Evolutionary conservation across 1,284 basidiomycete species (phyloP).

Genomic region (Ceratobasidium sp.): DNA sequence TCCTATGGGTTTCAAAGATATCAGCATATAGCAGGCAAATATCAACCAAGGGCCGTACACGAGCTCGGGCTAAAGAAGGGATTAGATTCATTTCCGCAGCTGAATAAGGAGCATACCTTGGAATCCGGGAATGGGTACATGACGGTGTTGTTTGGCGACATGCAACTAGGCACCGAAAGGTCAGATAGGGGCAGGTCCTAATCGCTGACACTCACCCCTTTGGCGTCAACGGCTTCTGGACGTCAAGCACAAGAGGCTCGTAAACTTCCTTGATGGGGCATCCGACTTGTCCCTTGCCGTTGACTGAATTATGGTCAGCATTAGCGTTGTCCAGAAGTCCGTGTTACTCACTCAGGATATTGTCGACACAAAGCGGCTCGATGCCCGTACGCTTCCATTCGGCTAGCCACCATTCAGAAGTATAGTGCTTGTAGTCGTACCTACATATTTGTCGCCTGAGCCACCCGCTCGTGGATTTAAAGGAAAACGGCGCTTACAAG

Average conservation of each 20-base stretch:
- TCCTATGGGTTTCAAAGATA: background rate
- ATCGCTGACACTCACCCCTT: conserved; percentile 13
- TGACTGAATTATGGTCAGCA: background rate
- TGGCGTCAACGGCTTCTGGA: conserved; percentile 22
- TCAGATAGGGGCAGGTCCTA: background rate
- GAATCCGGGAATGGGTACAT: conserved; percentile 24
- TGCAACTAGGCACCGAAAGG: background rate
- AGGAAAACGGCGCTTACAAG: background rate
- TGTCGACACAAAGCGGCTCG: conserved; percentile 47
- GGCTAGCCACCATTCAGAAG: conserved; percentile 31
- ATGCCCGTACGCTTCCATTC: conserved; percentile 45
- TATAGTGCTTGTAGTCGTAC: conserved; percentile 43
- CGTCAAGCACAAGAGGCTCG: conserved; percentile 11
- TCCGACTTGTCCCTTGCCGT: conserved; percentile 43
- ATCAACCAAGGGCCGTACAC: background rate
- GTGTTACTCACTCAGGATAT: conserved; percentile 34
- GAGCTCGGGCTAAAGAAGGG: conserved; percentile 15
- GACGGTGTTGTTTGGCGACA: conserved; percentile 29
- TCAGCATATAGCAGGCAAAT: background rate
- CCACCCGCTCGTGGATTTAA: background rate
- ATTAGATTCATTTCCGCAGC: background rate
- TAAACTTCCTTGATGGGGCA: conserved; percentile 17
- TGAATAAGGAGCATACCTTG: background rate
- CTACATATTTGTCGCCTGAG: background rate
- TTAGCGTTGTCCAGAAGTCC: background rate